Evolutionary conservation across 2,329 filamentous ascomycete genomes (phyloP).

Genomic region (Akanthomyces lecanii): DNA sequence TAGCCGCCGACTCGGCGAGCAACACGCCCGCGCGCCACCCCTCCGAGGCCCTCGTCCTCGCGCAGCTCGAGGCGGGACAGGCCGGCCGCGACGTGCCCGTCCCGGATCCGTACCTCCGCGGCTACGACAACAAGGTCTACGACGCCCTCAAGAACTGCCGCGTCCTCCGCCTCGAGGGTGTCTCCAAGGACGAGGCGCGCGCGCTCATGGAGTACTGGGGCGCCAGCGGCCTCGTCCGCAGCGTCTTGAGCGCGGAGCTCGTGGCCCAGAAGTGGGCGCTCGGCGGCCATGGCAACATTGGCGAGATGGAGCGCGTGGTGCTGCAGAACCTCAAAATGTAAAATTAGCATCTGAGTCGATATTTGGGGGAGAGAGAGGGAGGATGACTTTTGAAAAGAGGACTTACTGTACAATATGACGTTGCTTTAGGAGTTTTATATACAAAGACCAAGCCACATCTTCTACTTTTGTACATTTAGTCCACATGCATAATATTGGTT

Average conservation of each 20-base stretch:
- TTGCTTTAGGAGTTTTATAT: constrained; percentile 22
- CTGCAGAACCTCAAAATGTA: constrained; percentile 47
- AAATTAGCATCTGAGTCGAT: constrained; percentile 16
- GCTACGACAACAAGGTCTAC: constrained; percentile 55
- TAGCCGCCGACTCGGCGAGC: constrained; percentile 69
- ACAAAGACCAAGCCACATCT: constrained; percentile 19
- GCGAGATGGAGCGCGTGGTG: constrained; percentile 73
- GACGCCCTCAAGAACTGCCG: constrained; percentile 47
- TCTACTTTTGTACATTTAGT: constrained; percentile 4
- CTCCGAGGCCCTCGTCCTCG: constrained; percentile 65
- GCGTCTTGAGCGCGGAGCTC: constrained; percentile 62
- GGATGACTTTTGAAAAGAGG: background rate
- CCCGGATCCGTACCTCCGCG: constrained; percentile 50
- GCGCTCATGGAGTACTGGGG: constrained; percentile 92
- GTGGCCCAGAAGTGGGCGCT: constrained; percentile 82
- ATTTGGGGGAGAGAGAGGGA: background rate
- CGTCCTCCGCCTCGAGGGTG: constrained; percentile 57
- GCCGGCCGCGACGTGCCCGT: constrained; percentile 34
- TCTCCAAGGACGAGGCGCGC: constrained; percentile 71
- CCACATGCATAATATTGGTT: too few species aligned
- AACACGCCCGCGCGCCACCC: constrained; percentile 59
- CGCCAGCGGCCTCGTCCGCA: constrained; percentile 72
- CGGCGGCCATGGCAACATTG: constrained; percentile 74
- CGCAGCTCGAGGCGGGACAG: constrained; percentile 46
- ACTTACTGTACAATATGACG: constrained; percentile 9